These are phyloP conservation scores for Leishmania tropica DNA, from an alignment of 208 protist genomes.

Conservation along the genomic window DNA sequence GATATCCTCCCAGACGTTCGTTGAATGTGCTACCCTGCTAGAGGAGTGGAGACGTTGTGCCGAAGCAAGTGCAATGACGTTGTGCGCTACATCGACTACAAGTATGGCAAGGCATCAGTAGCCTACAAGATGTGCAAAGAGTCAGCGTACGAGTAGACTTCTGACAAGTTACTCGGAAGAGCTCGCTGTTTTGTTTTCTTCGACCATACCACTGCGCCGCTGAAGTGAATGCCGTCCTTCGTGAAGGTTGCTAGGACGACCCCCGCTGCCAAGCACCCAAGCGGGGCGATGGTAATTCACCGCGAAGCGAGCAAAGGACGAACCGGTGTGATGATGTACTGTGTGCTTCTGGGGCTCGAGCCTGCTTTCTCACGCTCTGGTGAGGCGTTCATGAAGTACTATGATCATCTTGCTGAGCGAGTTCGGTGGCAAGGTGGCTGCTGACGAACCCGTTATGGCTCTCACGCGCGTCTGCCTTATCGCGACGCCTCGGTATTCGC, in stretches of 20 bases:
- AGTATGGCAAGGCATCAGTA: constrained; percentile 90
- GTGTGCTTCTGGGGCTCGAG: constrained; percentile 64
- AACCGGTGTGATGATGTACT: constrained; percentile 95
- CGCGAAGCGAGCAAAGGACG: constrained; percentile 96
- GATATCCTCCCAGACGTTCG: constrained; percentile 90
- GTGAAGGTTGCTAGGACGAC: constrained; percentile 43
- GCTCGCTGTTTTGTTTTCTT: constrained; percentile 89
- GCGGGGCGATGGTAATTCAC: constrained; percentile 93
- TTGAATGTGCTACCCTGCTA: constrained; percentile 94
- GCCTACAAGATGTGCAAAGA: constrained; percentile 96
- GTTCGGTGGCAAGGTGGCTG: constrained; percentile 35
- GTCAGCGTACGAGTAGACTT: constrained; percentile 74
- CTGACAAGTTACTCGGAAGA: constrained; percentile 58
- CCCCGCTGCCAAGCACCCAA: constrained; percentile 30
- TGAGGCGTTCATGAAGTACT: constrained; percentile 71
- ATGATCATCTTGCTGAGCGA: constrained; percentile 17
- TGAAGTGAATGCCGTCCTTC: constrained; percentile 82
- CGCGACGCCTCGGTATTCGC: constrained; percentile 20
- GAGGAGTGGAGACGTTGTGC: constrained; percentile 91
- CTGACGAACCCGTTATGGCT: constrained; percentile 25
- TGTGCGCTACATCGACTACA: constrained; percentile 74
- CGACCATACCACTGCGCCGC: constrained; percentile 92
- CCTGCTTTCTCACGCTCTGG: constrained; percentile 40
- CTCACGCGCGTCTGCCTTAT: constrained; percentile 39
- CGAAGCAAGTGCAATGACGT: constrained; percentile 89